Conservation (phyloP, 2,329 filamentous ascomycete species). For the Tolypocladium capitatum region DNA sequence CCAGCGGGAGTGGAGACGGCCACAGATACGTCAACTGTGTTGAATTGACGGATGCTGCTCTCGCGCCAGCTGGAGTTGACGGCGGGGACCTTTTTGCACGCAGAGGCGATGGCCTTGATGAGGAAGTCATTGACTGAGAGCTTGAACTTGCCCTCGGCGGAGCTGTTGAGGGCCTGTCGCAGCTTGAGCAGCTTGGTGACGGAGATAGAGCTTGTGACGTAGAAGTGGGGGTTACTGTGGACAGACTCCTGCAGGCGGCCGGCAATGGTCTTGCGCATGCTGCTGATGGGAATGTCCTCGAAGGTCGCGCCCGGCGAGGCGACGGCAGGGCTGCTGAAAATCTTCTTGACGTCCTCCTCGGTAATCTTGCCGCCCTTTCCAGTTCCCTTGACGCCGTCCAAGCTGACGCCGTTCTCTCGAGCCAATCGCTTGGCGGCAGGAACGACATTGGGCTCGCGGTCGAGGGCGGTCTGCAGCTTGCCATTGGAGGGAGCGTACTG, state of each 20-base stretch:
- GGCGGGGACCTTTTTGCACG: slow-evolving; percentile 83
- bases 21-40: slow-evolving; percentile 86
- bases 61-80: slow-evolving; percentile 94
- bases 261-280: slow-evolving; percentile 98
- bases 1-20: slow-evolving; percentile 86
- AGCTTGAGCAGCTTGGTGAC: slow-evolving; percentile 95
- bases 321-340: slow-evolving; percentile 42
- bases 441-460: slow-evolving; percentile 64
- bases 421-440: slow-evolving; percentile 70
- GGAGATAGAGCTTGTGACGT: slow-evolving; percentile 80
- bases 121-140: slow-evolving; percentile 99
- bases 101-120: slow-evolving; percentile 85
- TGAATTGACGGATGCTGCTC: slow-evolving; percentile 85
- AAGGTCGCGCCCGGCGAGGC: slow-evolving; percentile 52
- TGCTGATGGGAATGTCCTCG: slow-evolving; percentile 70
- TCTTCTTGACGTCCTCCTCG: slow-evolving; percentile 87
- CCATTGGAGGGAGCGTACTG: slow-evolving; percentile 64
- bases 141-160: slow-evolving; percentile 89
- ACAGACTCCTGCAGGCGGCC: slow-evolving; percentile 76
- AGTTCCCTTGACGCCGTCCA: slow-evolving; percentile 72
- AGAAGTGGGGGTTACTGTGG: slow-evolving; percentile 96
- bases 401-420: slow-evolving; percentile 66
- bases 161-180: slow-evolving; percentile 80
- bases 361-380: slow-evolving; percentile 80
- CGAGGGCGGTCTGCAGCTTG: slow-evolving; percentile 69